Conservation (phyloP, 2,329 filamentous ascomycete species). For the Colletotrichum orbiculare region DNA sequence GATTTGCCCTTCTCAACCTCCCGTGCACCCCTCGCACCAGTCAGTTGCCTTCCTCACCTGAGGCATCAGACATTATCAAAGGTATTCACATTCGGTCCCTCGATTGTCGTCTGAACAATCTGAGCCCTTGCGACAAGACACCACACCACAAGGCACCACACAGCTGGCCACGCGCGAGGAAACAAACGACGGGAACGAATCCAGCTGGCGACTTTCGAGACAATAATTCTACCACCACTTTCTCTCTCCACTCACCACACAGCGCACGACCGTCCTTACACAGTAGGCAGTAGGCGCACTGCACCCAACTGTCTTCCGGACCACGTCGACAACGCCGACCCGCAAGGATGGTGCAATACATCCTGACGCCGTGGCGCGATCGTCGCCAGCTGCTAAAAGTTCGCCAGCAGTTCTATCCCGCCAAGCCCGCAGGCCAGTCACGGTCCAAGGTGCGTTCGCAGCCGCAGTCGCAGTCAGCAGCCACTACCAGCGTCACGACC, state of each 20-base stretch:
- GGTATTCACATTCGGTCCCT: too few species aligned
- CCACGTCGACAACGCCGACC: background rate
- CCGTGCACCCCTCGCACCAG: too few species aligned
- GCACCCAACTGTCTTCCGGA: background rate
- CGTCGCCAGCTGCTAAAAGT: conserved; percentile 73
- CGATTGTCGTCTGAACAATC: too few species aligned
- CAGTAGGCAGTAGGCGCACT: background rate
- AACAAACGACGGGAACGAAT: conserved; percentile 7
- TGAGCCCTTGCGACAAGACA: too few species aligned
- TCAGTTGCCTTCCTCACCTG: too few species aligned
- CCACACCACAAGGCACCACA: too few species aligned
- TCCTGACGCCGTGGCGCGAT: conserved; percentile 79
- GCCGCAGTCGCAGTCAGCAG: conserved; percentile 19
- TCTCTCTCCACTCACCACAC: too few species aligned
- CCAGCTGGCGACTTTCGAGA: background rate
- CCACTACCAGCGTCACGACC: conserved; percentile 11
- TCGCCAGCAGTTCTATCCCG: conserved; percentile 71
- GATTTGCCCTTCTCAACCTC: too few species aligned
- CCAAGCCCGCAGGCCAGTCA: conserved; percentile 34
- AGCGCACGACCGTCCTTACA: background rate
- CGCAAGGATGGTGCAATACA: conserved; percentile 72
- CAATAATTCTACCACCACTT: too few species aligned
- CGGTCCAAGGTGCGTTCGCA: conserved; percentile 15
- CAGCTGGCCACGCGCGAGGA: too few species aligned
- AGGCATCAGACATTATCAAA: too few species aligned